Evolutionary conservation across 2,329 filamentous ascomycete species (phyloP), one percentile per base, ranked within the genome.

Genomic region (Verticillium dahliae): DNA sequence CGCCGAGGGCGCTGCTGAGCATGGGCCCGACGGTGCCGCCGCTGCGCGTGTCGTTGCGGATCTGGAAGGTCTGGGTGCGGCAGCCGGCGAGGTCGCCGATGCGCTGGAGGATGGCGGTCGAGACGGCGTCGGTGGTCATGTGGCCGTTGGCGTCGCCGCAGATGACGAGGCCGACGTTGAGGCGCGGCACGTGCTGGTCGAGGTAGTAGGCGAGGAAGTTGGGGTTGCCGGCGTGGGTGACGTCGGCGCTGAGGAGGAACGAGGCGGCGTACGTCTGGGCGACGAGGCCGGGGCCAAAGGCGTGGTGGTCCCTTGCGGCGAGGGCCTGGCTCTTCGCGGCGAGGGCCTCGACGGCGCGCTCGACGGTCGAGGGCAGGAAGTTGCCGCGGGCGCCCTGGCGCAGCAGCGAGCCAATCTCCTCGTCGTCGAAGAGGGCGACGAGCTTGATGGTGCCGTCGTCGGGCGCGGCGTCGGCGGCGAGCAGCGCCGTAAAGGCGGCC

Each of bases 21-120:
- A 93, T 92, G 0, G 95, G 95, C 0, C 95, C 95, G n/a, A 98
- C 92, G 0, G 95, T 99, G 15, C 95, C 95, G 35, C 95, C 95
- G 70, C 87, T 91, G 60, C 94, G 82, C 10, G 85, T 89, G 75
- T 98, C 95, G 72, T 98, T 99, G 62, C 95, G 81, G 73, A 98
- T 98, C 81, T 96, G 92, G 82, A 98, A 98, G 6, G 90, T 80
- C 76, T 98, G 95, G 60, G 96, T 81, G 57, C 83, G 85, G 61
- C 85, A 86, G 58, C 81, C 91, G 64, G 81, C 84, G 62, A 90
- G 87, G 67, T 92, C 87, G 7, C 92, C 93, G 45, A 96, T 85
- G 33, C 90, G 85, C 67, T 89, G 85, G 39, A 98, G 79, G 63
- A 98, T 85, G 4, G 92, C 87, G 4, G 91, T 90, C 11, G 90